phyloP scores from a whole-genome alignment of 306 rosid species.

The Cucurbita argyrosperma region DNA sequence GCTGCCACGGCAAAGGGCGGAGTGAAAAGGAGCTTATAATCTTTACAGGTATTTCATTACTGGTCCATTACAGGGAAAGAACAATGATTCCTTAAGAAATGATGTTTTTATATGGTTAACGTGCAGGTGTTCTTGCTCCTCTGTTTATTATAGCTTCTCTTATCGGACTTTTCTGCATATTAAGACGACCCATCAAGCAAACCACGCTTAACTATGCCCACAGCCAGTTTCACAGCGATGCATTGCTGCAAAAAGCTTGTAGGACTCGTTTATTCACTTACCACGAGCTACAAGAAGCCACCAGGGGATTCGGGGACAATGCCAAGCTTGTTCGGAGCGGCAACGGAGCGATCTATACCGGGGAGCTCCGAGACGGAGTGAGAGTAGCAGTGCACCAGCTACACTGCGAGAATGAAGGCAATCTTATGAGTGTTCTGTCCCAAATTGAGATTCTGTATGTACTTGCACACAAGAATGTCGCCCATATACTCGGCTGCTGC shows the following conservation, averaged over 20 bases:
- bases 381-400: conserved; percentile 61
- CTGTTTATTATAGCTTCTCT: conserved; percentile 51
- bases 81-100: not conserved
- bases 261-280: conserved; percentile 47
- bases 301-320: conserved; percentile 41
- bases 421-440: conserved; percentile 44
- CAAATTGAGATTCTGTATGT: conserved; percentile 53
- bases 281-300: conserved; percentile 66
- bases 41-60: conserved; percentile 33
- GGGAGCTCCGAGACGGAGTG: conserved; percentile 59
- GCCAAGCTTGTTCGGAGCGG: conserved; percentile 35
- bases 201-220: conserved; percentile 30
- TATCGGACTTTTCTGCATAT: conserved; percentile 38
- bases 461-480: conserved; percentile 42
- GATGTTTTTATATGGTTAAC: conserved; percentile 6
- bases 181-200: conserved; percentile 34
- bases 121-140: conserved; percentile 76
- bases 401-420: conserved; percentile 48
- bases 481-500: conserved; percentile 66
- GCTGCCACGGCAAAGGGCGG: conserved; percentile 37
- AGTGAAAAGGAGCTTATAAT: conserved; percentile 43
- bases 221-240: conserved; percentile 32
- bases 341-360: conserved; percentile 47
- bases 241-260: conserved; percentile 44
- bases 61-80: not conserved